phyloP scores from a whole-genome alignment of 2,329 filamentous ascomycete genomes.

The Orbilia oligospora region DNA sequence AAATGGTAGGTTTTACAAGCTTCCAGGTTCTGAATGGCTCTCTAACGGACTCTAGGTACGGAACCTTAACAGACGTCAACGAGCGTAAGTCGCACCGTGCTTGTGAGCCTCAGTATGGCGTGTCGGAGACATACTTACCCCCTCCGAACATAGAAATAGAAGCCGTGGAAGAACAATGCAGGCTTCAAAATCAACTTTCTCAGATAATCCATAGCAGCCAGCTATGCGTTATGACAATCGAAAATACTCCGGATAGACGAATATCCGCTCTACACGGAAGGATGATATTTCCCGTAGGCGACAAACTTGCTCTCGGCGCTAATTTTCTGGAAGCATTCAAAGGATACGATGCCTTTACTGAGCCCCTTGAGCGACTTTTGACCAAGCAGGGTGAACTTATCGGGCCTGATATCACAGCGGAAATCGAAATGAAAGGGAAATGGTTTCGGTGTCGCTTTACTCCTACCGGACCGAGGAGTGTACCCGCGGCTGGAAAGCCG shows the following conservation, averaged over 20 bases:
- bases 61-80: constrained; percentile 54
- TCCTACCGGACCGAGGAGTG: constrained; percentile 21
- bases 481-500: constrained; percentile 34
- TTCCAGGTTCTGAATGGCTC: background rate
- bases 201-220: constrained; percentile 49
- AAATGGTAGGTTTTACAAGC: constrained; percentile 48
- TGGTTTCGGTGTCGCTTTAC: constrained; percentile 55
- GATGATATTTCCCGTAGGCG: constrained; percentile 56
- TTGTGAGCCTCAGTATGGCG: background rate
- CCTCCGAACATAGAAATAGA: constrained; percentile 46
- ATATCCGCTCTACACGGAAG: constrained; percentile 47
- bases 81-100: constrained; percentile 43
- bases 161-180: constrained; percentile 51
- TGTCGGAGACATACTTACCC: constrained; percentile 8
- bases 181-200: constrained; percentile 39
- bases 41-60: constrained; percentile 48
- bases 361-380: constrained; percentile 48
- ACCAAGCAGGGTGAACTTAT: constrained; percentile 45
- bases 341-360: constrained; percentile 45
- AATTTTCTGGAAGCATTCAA: constrained; percentile 57
- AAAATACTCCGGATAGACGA: constrained; percentile 53
- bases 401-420: constrained; percentile 47
- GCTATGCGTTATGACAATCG: constrained; percentile 58
- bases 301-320: constrained; percentile 50
- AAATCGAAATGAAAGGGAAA: constrained; percentile 56